Evolutionary conservation across 73 alveolate genomes (phyloP).

Genomic region (Halteria grandinella): DNA sequence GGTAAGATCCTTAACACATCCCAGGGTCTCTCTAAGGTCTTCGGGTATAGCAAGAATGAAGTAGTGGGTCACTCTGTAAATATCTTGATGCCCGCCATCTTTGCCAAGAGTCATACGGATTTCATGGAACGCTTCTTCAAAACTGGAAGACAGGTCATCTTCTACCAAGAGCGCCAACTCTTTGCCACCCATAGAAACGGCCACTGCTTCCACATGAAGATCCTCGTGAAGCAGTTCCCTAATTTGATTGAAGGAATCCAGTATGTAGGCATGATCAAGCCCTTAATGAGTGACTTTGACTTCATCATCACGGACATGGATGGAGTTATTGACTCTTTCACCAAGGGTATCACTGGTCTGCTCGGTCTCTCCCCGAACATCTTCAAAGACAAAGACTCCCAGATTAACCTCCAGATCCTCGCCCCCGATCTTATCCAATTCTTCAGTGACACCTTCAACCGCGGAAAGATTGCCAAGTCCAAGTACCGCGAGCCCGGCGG

Average conservation of each 20-base stretch:
- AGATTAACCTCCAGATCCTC: slow-evolving; percentile 37
- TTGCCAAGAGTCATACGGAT: slow-evolving; percentile 53
- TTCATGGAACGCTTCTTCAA: slow-evolving; percentile 62
- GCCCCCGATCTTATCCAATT: slow-evolving; percentile 53
- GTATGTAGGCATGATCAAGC: slow-evolving; percentile 61
- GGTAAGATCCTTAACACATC: slow-evolving; percentile 56
- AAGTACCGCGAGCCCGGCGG: slow-evolving; percentile 47
- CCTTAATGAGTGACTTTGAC: slow-evolving; percentile 19
- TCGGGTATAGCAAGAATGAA: slow-evolving; percentile 53
- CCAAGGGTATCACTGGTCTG: slow-evolving; percentile 49
- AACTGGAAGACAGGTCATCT: slow-evolving; percentile 54
- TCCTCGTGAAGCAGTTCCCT: slow-evolving; percentile 53
- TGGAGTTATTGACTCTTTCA: slow-evolving; percentile 51
- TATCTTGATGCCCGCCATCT: slow-evolving; percentile 63
- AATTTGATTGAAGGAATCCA: slow-evolving; percentile 42
- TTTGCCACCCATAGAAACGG: slow-evolving; percentile 62
- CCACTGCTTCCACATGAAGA: slow-evolving; percentile 54
- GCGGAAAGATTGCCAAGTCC: slow-evolving; percentile 26
- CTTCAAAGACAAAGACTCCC: slow-evolving; percentile 52
- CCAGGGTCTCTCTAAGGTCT: slow-evolving; percentile 40
- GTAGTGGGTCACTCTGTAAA: slow-evolving; percentile 54
- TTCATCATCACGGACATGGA: slow-evolving; percentile 50
- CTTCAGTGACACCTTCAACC: slow-evolving; percentile 13
- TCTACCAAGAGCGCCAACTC: slow-evolving; percentile 40
- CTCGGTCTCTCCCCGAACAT: slow-evolving; percentile 41